Evolutionary conservation across 768 basidiomycete genomes (phyloP).

Genomic region (Lactifluus subvellereus): DNA sequence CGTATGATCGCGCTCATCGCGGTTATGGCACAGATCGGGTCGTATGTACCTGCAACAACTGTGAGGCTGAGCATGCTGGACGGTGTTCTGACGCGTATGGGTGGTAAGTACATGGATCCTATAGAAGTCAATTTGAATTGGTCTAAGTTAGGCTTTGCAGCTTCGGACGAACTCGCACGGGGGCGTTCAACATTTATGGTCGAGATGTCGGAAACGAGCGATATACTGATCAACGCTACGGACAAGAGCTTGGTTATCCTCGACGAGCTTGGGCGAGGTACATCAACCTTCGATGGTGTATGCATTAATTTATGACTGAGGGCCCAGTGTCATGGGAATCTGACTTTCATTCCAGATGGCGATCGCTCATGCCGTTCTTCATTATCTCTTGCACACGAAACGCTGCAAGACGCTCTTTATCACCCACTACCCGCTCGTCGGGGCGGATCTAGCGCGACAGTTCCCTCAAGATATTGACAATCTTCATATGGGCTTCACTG

Average conservation of each 20-base stretch:
- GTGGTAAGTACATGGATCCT: conserved; percentile 43
- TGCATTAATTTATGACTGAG: conserved; percentile 10
- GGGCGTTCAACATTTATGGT: conserved; percentile 97
- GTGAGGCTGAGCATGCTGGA: conserved; percentile 78
- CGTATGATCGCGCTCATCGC: conserved; percentile 72
- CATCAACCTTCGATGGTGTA: conserved; percentile 84
- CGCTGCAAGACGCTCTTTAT: conserved; percentile 83
- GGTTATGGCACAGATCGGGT: conserved; percentile 86
- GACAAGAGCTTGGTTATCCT: conserved; percentile 77
- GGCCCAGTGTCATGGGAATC: conserved; percentile 19
- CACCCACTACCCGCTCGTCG: conserved; percentile 88
- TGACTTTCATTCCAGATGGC: conserved; percentile 59
- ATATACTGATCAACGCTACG: conserved; percentile 76
- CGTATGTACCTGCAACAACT: conserved; percentile 78
- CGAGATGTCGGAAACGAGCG: conserved; percentile 89
- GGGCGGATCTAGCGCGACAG: conserved; percentile 54
- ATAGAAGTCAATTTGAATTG: conserved; percentile 1
- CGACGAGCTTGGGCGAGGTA: conserved; percentile 87
- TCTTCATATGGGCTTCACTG: conserved; percentile 81
- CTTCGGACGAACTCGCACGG: conserved; percentile 79
- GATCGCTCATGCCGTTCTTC: conserved; percentile 75
- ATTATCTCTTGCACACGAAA: conserved; percentile 54
- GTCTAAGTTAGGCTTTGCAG: conserved; percentile 34
- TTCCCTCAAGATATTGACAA: conserved; percentile 64
- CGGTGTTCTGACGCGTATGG: conserved; percentile 84